These are phyloP conservation scores for Azolla pinnata DNA, from an alignment of 75 land plant genomes.

Conservation along the genomic window DNA sequence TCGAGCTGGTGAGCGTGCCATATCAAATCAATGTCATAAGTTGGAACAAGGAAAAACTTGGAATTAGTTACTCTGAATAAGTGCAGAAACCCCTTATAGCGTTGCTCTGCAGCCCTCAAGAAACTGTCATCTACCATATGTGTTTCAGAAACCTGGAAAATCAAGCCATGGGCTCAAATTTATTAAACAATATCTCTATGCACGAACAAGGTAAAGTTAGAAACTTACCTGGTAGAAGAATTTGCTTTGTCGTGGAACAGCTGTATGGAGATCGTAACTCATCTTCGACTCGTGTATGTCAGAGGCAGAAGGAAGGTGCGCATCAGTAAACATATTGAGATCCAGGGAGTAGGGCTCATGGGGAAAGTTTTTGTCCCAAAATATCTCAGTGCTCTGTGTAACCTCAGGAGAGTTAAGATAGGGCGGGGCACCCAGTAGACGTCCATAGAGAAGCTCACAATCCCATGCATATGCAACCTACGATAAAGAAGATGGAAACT, in stretches of 20 bases:
- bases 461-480: slow-evolving; percentile 11
- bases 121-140: slow-evolving; percentile 18
- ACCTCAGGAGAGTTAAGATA: neutral
- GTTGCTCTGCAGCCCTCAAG: slow-evolving; percentile 19
- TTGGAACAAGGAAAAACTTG: slow-evolving; percentile 20
- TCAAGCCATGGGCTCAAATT: neutral
- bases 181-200: neutral
- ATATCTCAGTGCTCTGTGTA: slow-evolving; percentile 3
- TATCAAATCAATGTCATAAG: slow-evolving; percentile 34
- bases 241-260: slow-evolving; percentile 9
- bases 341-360: slow-evolving; percentile 15
- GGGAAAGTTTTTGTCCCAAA: slow-evolving; percentile 18
- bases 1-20: slow-evolving; percentile 35
- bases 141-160: slow-evolving; percentile 22
- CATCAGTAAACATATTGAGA: neutral
- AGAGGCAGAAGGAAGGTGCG: slow-evolving; percentile 5
- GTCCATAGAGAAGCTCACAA: slow-evolving; percentile 18
- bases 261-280: slow-evolving; percentile 12
- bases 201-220: slow-evolving; percentile 1
- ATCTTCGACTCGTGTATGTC: neutral
- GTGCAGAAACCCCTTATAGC: slow-evolving; percentile 31
- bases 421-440: neutral
- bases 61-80: slow-evolving; percentile 9
- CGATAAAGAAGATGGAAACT: neutral
- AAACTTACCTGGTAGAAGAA: slow-evolving; percentile 23